Base-by-base conservation (phyloP, 805 yeast genomes). In the Schizosaccharomyces lindneri region DNA sequence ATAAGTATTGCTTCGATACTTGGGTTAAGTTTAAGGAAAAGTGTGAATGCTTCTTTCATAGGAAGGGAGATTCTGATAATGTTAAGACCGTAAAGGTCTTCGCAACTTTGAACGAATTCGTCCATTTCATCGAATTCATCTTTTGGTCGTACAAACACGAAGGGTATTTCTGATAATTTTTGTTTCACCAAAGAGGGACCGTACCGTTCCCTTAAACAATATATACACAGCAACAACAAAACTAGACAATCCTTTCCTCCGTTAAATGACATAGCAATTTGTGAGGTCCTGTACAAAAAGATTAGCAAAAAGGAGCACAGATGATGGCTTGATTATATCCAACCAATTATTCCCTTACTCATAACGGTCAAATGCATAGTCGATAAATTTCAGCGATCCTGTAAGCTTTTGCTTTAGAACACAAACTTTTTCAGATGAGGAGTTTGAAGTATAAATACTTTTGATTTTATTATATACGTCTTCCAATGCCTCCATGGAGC, bases 221-320 rank as follows among this genome's bases (percentile, higher is more conserved):
- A 83, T 61, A 89, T 72, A 62, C 86, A 80, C 4, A 93, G 68
- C 17, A 87, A 74, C 62, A 93, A 76, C 84, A 90, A 81, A 41
- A 89, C 97, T 59, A 89, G 79, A 67, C 97, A 93, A 72, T 93
- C 98, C 69, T 93, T 93, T 1, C 98, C 98, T 11, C 98, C 98
- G 69, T 93, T 93, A 71, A 84, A 93, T 1, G 95, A 85, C 15
- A 93, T 75, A 0, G 97, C 84, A 3, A 85, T 72, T 63, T 84
- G 82, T 13, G 76, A 73, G 15, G 73, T 61, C 1, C 65, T 62
- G 63, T 67, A 69, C 29, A 62, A 24, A 1, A 62, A 1, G 17
- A 36, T 57, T 57, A 57, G 60, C 32, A 31, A 5, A 27, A 57
- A 57, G 11, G 9, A 6, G 15, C 27, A 24, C 13, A 51, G 6